Conservation (phyloP, 495 filamentous ascomycete species). For the Penicillium chermesinum region DNA sequence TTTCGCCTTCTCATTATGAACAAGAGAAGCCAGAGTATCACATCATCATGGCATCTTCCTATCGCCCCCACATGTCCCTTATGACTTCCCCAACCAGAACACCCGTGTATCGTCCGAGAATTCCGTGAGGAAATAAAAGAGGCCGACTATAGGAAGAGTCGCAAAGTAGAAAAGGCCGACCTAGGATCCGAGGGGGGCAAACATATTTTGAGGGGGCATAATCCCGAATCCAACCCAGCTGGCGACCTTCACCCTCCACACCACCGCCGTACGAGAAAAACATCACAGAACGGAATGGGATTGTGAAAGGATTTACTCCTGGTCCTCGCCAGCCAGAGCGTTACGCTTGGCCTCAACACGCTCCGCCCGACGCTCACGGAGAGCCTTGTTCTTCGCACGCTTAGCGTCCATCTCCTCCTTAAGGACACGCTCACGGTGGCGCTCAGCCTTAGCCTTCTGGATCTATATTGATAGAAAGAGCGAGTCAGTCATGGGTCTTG, state of each 20-base stretch:
- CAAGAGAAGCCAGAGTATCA: slow-evolving; percentile 34
- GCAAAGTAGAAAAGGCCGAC: slow-evolving; percentile 22
- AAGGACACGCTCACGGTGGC: slow-evolving; percentile 83
- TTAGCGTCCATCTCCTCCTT: slow-evolving; percentile 99
- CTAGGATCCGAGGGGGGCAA: slow-evolving; percentile 20
- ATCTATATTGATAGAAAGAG: slow-evolving; percentile 57
- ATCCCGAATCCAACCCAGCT: slow-evolving; percentile 21
- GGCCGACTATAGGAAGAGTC: slow-evolving; percentile 24
- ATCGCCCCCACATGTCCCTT: slow-evolving; percentile 20
- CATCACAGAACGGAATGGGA: slow-evolving; percentile 31
- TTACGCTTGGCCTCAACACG: slow-evolving; percentile 84
- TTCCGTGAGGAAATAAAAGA: slow-evolving; percentile 14
- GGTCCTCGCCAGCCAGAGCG: slow-evolving; percentile 67
- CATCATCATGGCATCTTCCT: slow-evolving; percentile 33
- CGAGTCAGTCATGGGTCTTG: slow-evolving; percentile 19
- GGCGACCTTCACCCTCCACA: slow-evolving; percentile 38
- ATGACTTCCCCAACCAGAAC: slow-evolving; percentile 15
- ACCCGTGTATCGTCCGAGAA: slow-evolving; percentile 11
- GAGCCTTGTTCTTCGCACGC: slow-evolving; percentile 99
- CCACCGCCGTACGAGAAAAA: slow-evolving; percentile 37
- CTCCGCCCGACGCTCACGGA: slow-evolving; percentile 91
- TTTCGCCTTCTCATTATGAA: slow-evolving; percentile 33
- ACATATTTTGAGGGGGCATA: slow-evolving; percentile 11
- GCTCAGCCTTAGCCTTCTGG: slow-evolving; percentile 99
- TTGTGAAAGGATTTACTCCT: slow-evolving; percentile 51